Conservation (phyloP, 257 asterid species). For the Penstemon eatonii region DNA sequence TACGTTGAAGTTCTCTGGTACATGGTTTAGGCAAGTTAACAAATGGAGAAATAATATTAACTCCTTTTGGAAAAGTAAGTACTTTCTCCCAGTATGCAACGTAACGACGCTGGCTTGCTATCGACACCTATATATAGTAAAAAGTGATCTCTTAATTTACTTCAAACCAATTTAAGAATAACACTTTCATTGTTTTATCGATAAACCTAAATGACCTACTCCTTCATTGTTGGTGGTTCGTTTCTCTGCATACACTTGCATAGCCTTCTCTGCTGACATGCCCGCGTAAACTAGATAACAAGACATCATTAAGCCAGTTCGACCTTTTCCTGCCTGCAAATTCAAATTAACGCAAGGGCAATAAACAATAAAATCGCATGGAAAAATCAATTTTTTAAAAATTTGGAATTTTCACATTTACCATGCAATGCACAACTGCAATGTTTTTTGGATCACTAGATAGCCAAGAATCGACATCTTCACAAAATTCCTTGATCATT, state of each 20-base stretch:
- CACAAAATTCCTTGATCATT: slow-evolving; percentile 77
- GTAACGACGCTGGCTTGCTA: slow-evolving; percentile 82
- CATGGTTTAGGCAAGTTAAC: slow-evolving; percentile 56
- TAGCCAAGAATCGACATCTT: slow-evolving; percentile 77
- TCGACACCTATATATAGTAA: slow-evolving; percentile 51
- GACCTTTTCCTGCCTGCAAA: slow-evolving; percentile 83
- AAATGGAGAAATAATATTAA: slow-evolving; percentile 33
- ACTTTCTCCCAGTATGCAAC: slow-evolving; percentile 71
- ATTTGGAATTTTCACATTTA: slow-evolving; percentile 3
- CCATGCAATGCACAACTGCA: slow-evolving; percentile 90
- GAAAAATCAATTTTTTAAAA: background rate
- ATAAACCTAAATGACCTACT: slow-evolving; percentile 37
- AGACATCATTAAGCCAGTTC: slow-evolving; percentile 86
- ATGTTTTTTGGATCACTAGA: slow-evolving; percentile 63
- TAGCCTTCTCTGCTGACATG: slow-evolving; percentile 70
- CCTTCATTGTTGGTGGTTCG: slow-evolving; percentile 85
- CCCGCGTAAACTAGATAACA: slow-evolving; percentile 65
- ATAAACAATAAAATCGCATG: background rate
- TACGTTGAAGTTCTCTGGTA: slow-evolving; percentile 55
- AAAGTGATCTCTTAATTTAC: background rate
- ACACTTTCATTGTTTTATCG: background rate
- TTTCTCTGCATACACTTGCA: slow-evolving; percentile 68
- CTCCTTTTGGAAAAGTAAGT: slow-evolving; percentile 37
- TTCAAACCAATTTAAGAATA: background rate
- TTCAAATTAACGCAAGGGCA: background rate